These are phyloP conservation scores for Suillus weaverae DNA, from an alignment of 768 basidiomycete species.

Conservation along the genomic window DNA sequence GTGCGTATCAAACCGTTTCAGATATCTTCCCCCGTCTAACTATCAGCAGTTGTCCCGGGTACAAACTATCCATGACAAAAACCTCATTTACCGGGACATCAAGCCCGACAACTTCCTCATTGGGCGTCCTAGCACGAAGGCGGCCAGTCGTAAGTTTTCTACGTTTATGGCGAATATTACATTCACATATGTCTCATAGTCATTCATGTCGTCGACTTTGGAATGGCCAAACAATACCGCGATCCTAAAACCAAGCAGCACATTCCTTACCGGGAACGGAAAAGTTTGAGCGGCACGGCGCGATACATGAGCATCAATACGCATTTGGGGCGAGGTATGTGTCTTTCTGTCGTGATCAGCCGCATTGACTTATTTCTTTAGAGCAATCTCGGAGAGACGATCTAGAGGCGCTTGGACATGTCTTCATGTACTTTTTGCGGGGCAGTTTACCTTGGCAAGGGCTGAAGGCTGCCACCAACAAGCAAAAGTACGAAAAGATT, in stretches of 20 bases:
- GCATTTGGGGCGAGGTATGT: conserved; percentile 89
- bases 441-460: conserved; percentile 99
- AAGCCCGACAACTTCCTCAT: conserved; percentile 99
- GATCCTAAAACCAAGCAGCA: conserved; percentile 99
- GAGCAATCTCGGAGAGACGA: conserved; percentile 96
- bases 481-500: conserved; percentile 99
- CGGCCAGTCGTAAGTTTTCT: conserved; percentile 61
- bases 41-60: conserved; percentile 78
- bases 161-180: conserved; percentile 2
- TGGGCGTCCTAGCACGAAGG: conserved; percentile 90
- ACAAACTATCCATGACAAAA: conserved; percentile 99
- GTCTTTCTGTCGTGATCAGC: conserved; percentile 5
- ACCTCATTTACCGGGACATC: conserved; percentile 98
- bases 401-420: conserved; percentile 97
- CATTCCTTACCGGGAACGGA: conserved; percentile 97
- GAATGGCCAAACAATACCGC: conserved; percentile 99
- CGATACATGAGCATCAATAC: conserved; percentile 99
- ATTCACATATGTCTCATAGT: conserved; percentile 39
- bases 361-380: conserved; percentile 27
- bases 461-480: conserved; percentile 98
- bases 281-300: conserved; percentile 95
- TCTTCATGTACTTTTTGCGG: conserved; percentile 99
- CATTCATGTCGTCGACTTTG: conserved; percentile 96
- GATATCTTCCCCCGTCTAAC: conserved; percentile 12
- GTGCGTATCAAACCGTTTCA: conserved; percentile 39